Percentiles rank a stretch among this genome's conserved stretches.
These are phyloP conservation scores for Pleodorina starrii DNA, from an alignment of 139 green algal species.

Conservation along the genomic window DNA sequence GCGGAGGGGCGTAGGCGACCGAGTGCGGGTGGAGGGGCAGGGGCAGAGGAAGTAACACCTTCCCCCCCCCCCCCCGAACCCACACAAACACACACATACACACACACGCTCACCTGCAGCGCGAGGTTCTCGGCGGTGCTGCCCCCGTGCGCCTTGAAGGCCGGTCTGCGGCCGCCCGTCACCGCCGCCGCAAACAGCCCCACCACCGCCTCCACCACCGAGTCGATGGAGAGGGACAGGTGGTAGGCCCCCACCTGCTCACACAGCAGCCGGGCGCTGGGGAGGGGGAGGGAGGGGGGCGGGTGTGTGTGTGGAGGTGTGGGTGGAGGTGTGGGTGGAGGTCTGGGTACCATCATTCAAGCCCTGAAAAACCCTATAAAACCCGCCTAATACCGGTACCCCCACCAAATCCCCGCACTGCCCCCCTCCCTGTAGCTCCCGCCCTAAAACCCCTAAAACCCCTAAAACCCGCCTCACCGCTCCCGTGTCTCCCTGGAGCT, in stretches of 20 bases:
- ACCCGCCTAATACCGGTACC: no score
- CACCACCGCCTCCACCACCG: constrained; percentile 78
- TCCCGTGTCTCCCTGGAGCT: constrained; percentile 80
- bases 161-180: constrained; percentile 77
- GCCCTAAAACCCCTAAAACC: neutral
- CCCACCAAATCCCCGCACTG: neutral
- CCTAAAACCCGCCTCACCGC: constrained; percentile 42
- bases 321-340: no score
- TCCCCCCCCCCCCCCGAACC: neutral
- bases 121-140: constrained; percentile 92
- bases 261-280: constrained; percentile 20
- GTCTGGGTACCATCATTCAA: no score
- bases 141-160: constrained; percentile 90
- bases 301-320: neutral
- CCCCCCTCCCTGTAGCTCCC: neutral
- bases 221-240: constrained; percentile 90
- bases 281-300: neutral
- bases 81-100: no score
- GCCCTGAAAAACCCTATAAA: no score
- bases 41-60: no score
- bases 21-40: no score
- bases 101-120: constrained; percentile 80
- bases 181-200: constrained; percentile 82
- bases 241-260: constrained; percentile 87
- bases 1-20: no score